Evolutionary conservation across 2,329 filamentous ascomycete species (phyloP), one percentile per base, ranked within the genome.

Genomic region (Diplodia mutila): DNA sequence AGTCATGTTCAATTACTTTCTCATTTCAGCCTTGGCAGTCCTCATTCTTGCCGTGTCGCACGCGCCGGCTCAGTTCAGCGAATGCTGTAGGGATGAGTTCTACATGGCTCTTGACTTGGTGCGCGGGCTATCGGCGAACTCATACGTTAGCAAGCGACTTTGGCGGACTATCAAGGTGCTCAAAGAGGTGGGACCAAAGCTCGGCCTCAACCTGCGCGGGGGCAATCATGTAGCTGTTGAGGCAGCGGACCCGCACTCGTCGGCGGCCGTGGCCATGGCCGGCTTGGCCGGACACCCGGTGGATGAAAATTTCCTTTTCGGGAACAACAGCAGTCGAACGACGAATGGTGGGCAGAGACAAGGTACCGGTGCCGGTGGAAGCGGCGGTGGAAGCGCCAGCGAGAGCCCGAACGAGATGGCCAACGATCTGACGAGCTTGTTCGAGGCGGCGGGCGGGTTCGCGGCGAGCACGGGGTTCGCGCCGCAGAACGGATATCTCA

Each of bases 1-100:
- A 77, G 87, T 90, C 7, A 91, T 92, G 75, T 93, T 93, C 80
- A 91, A 94, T 76, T 91, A 93, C 72, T 94, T 94, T 73, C 83
- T 94, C 23, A 88, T 90, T 1, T 91, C 90, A 0, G 89, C 90
- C 1, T 87, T 94, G 23, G 89, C 90, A 0, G 90, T 92, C 3
- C 82, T 94, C 14, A 93, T 94, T 74, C 84, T 94, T 0, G 91
- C 91, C 1, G 90, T 90, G 0, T 90, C 90, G 3, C 91, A 94
- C 73, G 90, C 90, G 0, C 91, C 91, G 0, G 85, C 90, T 0
- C 85, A 88, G 29, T 94, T 93, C 76, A 90, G 88, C 72, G 81
- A 85, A 11, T 78, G 84, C 27, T 92, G 90, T 70, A 85, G 91
- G 21, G 87, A 91, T 53, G 91, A 94, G 76, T 94, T 94, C 74